Percentiles rank a stretch among this genome's conserved stretches.
phyloP scores from a whole-genome alignment of 495 filamentous ascomycete species.

The Penicillium turbatum region DNA sequence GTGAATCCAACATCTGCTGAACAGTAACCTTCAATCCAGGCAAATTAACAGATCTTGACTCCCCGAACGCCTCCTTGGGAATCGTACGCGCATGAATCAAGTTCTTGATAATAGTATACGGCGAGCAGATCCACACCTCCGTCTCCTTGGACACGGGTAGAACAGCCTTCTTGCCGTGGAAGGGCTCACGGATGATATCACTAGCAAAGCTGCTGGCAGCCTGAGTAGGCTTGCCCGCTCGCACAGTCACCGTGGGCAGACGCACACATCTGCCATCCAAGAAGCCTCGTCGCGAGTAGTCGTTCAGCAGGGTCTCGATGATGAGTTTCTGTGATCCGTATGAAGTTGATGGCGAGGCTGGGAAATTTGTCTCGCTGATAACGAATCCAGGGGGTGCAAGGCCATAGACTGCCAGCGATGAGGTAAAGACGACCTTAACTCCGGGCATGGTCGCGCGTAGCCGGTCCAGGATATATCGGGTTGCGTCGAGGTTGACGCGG shows the following conservation, averaged over 20 bases:
- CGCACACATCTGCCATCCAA: slow-evolving; percentile 64
- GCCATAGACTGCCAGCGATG: slow-evolving; percentile 61
- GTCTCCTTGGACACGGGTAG: slow-evolving; percentile 55
- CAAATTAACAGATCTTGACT: slow-evolving; percentile 63
- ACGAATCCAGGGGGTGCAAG: slow-evolving; percentile 39
- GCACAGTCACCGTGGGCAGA: slow-evolving; percentile 70
- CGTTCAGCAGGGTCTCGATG: slow-evolving; percentile 68
- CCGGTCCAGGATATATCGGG: slow-evolving; percentile 56
- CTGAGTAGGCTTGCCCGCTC: slow-evolving; percentile 69
- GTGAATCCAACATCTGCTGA: slow-evolving; percentile 69
- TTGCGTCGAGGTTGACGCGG: slow-evolving; percentile 70
- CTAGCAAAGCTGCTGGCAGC: slow-evolving; percentile 71
- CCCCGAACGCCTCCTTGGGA: slow-evolving; percentile 48
- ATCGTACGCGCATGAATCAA: slow-evolving; percentile 58
- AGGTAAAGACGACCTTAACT: slow-evolving; percentile 57
- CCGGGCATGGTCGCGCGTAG: slow-evolving; percentile 56
- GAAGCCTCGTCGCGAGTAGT: slow-evolving; percentile 66
- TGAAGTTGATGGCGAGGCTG: slow-evolving; percentile 62
- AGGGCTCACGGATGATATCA: slow-evolving; percentile 67
- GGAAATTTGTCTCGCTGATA: slow-evolving; percentile 53
- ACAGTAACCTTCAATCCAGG: slow-evolving; percentile 69
- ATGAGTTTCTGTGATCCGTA: slow-evolving; percentile 81
- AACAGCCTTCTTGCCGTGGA: slow-evolving; percentile 59
- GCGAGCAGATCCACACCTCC: slow-evolving; percentile 63
- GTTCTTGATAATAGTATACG: slow-evolving; percentile 65